phyloP scores from a whole-genome alignment of 2,329 filamentous ascomycete species.

The Escovopsis weberi region DNA sequence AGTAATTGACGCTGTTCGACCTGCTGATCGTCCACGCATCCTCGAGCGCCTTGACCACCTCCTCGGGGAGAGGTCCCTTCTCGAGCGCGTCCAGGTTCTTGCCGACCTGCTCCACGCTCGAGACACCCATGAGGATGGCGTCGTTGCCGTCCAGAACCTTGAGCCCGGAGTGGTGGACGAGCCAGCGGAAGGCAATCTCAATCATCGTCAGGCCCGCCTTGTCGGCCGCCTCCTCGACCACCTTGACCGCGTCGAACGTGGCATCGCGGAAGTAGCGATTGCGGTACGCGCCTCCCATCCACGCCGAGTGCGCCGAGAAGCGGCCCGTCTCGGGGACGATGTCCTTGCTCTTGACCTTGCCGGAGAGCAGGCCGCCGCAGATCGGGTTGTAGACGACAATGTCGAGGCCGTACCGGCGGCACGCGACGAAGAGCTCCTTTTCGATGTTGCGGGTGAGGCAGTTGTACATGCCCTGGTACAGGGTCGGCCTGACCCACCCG shows the following conservation, averaged over 20 bases:
- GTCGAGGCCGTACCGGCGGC: constrained; percentile 17
- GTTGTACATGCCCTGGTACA: constrained; percentile 86
- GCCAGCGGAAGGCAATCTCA: constrained; percentile 62
- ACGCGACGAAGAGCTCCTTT: constrained; percentile 57
- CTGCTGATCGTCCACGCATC: constrained; percentile 64
- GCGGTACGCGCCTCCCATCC: constrained; percentile 43
- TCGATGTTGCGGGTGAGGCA: constrained; percentile 64
- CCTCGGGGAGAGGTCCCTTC: constrained; percentile 60
- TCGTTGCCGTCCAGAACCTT: constrained; percentile 38
- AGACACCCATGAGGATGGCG: constrained; percentile 45
- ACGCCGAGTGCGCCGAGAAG: constrained; percentile 45
- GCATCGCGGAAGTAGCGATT: constrained; percentile 57
- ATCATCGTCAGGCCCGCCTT: constrained; percentile 56
- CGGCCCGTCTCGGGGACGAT: constrained; percentile 49
- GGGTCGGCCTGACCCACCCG: constrained; percentile 67
- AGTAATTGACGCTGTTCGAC: constrained; percentile 35
- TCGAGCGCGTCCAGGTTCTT: constrained; percentile 43
- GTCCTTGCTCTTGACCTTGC: constrained; percentile 60
- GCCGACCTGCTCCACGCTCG: constrained; percentile 40
- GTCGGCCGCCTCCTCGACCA: constrained; percentile 52
- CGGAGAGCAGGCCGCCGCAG: constrained; percentile 43
- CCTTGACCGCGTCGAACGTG: constrained; percentile 46
- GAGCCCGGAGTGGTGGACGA: constrained; percentile 53
- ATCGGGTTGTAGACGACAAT: constrained; percentile 7
- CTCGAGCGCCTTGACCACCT: constrained; percentile 61